phyloP scores from a whole-genome alignment of 2,329 filamentous ascomycete genomes.

The Colletotrichum salicis region DNA sequence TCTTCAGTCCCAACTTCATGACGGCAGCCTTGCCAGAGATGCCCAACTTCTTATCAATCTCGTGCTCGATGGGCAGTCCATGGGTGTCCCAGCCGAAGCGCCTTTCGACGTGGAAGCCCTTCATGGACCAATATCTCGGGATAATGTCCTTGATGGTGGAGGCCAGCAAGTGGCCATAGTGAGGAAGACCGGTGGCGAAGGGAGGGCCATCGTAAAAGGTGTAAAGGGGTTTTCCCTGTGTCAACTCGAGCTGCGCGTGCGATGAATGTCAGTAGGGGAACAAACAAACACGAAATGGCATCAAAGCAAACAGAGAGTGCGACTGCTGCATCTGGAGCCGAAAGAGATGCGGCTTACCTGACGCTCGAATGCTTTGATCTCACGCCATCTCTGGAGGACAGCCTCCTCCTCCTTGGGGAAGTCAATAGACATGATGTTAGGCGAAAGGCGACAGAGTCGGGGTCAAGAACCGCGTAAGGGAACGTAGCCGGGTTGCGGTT shows the following conservation, averaged over 20 bases:
- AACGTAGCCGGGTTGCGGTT: neutral
- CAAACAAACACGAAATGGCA: neutral
- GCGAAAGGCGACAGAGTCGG: neutral
- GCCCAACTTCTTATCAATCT: constrained; percentile 95
- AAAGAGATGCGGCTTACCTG: constrained; percentile 64
- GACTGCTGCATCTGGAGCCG: neutral
- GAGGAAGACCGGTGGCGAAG: constrained; percentile 77
- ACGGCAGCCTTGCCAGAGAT: constrained; percentile 91
- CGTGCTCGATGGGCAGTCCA: constrained; percentile 93
- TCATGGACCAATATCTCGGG: constrained; percentile 97
- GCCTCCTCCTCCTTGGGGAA: constrained; percentile 93
- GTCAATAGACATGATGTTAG: constrained; percentile 78
- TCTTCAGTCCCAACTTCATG: constrained; percentile 83
- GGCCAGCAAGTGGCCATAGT: constrained; percentile 80
- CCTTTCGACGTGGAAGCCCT: constrained; percentile 90
- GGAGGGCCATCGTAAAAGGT: constrained; percentile 94
- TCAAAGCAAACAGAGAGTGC: neutral
- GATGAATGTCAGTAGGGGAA: constrained; percentile 3
- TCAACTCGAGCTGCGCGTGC: constrained; percentile 72
- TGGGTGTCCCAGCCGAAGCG: constrained; percentile 97
- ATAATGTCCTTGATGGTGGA: constrained; percentile 99
- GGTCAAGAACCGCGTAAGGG: neutral
- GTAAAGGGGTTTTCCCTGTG: constrained; percentile 83
- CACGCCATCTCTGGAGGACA: constrained; percentile 86
- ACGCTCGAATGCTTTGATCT: constrained; percentile 89